Base-by-base conservation (phyloP, 495 filamentous ascomycete genomes). In the Tuber umbilicatum region DNA sequence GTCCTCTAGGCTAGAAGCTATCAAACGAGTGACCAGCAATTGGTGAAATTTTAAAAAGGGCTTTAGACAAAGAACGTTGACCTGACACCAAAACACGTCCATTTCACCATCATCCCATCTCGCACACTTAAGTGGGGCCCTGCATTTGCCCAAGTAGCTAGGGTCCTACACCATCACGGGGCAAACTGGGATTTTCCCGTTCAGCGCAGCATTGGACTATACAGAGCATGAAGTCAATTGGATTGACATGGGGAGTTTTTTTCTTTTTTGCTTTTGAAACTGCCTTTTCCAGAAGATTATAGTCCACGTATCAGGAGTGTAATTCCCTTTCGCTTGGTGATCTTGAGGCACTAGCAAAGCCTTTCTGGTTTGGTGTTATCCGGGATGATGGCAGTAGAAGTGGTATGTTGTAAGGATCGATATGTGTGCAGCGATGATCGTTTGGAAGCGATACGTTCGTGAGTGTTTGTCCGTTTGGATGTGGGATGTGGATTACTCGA, bases 61-160 rank as follows among this genome's bases (percentile, higher is more conserved):
- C 31, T 60, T 60, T 60, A 60, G 50, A 60, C n/a, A 60, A 60
- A 60, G 50, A 60, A 60, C 23, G 50, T 60, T 60, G 50, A n/a
- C n/a, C 27, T 10, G 31, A 60, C 2, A n/a, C n/a, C 45, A 21
- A 19, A 23, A n/a, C n/a, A 7, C 23, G 0, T 7, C 45, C 19
- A 47, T 47, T 47, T 23, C 21, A 19, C 45, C 21, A 47, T 47
- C 19, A 23, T 47, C 5, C 45, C 45, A 47, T 23, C 45, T 47
- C 45, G 45, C 45, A 19, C 23, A 47, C 5, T 1, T 19, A 47
- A 23, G 5, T 14, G 6, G 5, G 7, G 45, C 45, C 45, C 45
- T 47, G 45, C 2, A 47, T 47, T 47, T 47, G 45, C 5, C 45
- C 45, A 23, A 14, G 21, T 6, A 47, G 45, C 45, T 23, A 3